phyloP scores from a whole-genome alignment of 192 early-diverging fungal genomes.

The Jimgerdemannia flammicorona region DNA sequence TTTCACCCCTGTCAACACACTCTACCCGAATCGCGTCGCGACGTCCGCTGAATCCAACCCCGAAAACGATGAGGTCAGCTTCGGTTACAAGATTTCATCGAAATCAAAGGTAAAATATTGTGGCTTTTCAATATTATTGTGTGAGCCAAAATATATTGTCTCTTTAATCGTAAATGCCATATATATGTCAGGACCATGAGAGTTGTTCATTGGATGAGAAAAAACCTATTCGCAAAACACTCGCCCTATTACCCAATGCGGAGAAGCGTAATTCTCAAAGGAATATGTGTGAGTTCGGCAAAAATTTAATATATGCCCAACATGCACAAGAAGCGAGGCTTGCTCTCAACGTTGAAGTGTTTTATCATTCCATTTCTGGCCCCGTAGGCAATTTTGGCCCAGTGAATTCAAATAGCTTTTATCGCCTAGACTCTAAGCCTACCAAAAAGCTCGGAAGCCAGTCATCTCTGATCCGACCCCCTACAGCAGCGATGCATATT shows the following conservation, averaged over 20 bases:
- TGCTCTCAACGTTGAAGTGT: not conserved
- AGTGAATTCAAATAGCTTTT: not conserved
- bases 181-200: not conserved
- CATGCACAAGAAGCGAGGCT: not conserved
- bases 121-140: too few species aligned
- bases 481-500: not conserved
- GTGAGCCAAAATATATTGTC: too few species aligned
- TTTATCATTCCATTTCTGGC: not conserved
- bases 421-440: not conserved
- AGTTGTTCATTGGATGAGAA: not conserved
- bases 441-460: not conserved
- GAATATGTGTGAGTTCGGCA: not conserved
- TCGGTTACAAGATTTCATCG: too few species aligned
- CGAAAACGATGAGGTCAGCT: not conserved
- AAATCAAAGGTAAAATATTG: too few species aligned
- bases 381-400: not conserved
- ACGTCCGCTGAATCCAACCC: not conserved
- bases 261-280: not conserved
- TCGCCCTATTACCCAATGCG: not conserved
- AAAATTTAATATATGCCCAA: not conserved
- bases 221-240: not conserved
- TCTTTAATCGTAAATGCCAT: too few species aligned
- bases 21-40: not conserved
- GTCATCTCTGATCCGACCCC: not conserved
- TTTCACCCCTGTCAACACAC: not conserved